These are phyloP conservation scores for Gossypium arboreum DNA, from an alignment of 345 rosid genomes.

Conservation along the genomic window DNA sequence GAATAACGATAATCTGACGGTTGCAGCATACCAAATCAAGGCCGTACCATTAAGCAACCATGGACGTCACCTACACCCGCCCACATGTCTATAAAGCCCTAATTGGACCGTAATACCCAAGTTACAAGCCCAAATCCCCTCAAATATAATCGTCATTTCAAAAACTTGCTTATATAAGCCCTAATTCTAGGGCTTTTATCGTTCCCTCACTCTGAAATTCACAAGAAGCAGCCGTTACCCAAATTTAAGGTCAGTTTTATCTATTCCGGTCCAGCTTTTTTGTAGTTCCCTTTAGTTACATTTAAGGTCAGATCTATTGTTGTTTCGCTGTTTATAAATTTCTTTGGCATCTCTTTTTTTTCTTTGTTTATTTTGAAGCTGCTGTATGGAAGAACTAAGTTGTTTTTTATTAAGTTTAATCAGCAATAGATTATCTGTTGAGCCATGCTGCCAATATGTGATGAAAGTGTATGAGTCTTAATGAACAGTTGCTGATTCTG, in stretches of 20 bases:
- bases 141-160: slow-evolving; percentile 6
- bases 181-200: slow-evolving; percentile 7
- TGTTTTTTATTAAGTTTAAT: neutral
- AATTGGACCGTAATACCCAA: neutral
- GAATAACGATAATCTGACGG: neutral
- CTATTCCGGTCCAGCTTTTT: neutral
- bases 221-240: slow-evolving; percentile 10
- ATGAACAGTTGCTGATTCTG: no score
- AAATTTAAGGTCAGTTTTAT: neutral
- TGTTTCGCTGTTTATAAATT: neutral
- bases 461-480: no score
- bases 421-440: neutral
- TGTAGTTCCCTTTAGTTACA: neutral
- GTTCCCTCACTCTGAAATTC: neutral
- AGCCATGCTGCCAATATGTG: no score
- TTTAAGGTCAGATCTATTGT: neutral
- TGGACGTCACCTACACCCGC: neutral
- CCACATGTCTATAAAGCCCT: neutral
- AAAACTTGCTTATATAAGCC: neutral
- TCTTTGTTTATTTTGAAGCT: neutral
- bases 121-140: fast-evolving
- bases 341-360: no score
- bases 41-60: neutral
- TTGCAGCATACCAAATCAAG: neutral
- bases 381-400: neutral